Base-by-base conservation (phyloP, 805 yeast genomes). In the Kodamaea laetipori region DNA sequence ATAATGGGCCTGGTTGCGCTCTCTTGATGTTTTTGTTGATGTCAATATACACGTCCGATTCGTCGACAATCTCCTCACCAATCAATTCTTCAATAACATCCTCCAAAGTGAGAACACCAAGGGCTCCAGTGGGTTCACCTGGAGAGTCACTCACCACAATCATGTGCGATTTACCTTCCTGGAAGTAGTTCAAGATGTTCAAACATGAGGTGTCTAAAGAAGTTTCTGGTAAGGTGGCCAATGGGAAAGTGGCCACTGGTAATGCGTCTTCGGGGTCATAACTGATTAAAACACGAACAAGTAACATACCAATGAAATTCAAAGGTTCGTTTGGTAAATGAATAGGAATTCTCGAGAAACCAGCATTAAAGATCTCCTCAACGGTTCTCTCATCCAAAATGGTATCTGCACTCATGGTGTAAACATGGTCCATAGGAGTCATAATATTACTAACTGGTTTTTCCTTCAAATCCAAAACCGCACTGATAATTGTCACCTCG, bases 151-250 rank as follows among this genome's bases (percentile, higher is more conserved):
- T 82, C 6, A 92, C 97, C 27, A 90, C 82, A 56, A 94, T 92
- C 99, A 92, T 92, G 66, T 92, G 99, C 1, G 96, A 84, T 64
- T 90, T 90, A 48, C 99, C 99, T 63, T 92, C 97, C 64, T 92
- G 99, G 75, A 94, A 92, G 67, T 92, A 92, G 64, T 92, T 92
- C 58, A 92, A 75, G 52, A 92, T 90, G 65, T 94, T 92, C 59
- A 92, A 73, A 64, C 98, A 92, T 4, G 97, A 89, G 3, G 98
- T 90, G 41, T 85, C 90, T 16, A 88, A 84, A 2, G 85, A 81
- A 0, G 99, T 92, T 67, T 92, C 98, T 0, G 99, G 99, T 36
- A 92, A 74, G 0, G 98, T 94, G 1, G 98, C 98, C 55, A 92
- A 74, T 6, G 98, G 97, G 72, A 92, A 92, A 9, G 90, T 80